phyloP scores from a whole-genome alignment of 768 basidiomycete species.

The Lactifluus piperatus region DNA sequence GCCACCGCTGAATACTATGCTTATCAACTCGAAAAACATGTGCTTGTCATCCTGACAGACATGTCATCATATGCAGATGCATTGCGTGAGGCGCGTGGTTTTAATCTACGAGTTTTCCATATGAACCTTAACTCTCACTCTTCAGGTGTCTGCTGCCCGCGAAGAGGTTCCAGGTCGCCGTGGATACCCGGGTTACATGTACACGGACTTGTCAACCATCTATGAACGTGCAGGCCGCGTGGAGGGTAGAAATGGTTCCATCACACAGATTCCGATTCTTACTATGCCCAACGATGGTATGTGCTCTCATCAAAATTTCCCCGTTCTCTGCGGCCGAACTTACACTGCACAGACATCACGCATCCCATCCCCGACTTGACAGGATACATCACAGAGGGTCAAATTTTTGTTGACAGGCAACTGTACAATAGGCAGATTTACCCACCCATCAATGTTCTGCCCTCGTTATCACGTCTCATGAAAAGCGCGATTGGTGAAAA shows the following conservation, averaged over 20 bases:
- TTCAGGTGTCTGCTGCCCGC: conserved; percentile 90
- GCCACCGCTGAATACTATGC: conserved; percentile 99
- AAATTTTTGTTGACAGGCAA: conserved; percentile 97
- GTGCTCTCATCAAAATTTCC: conserved; percentile 17
- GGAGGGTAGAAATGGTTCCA: conserved; percentile 94
- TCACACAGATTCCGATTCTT: conserved; percentile 98
- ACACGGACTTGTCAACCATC: conserved; percentile 98
- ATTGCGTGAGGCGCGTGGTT: conserved; percentile 69
- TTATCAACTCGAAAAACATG: conserved; percentile 99
- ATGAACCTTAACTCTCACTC: conserved; percentile 11
- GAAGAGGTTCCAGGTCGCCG: conserved; percentile 99
- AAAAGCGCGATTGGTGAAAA: conserved; percentile 99
- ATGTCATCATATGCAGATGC: conserved; percentile 99
- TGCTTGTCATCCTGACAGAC: conserved; percentile 96
- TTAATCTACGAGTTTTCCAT: conserved; percentile 16
- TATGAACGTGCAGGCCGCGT: conserved; percentile 99
- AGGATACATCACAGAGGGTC: conserved; percentile 98
- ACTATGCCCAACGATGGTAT: conserved; percentile 99
- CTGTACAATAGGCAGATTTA: conserved; percentile 96
- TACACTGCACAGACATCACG: conserved; percentile 74
- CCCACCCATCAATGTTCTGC: conserved; percentile 98
- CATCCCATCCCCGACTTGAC: conserved; percentile 99
- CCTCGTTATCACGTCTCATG: conserved; percentile 98
- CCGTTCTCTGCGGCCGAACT: conserved; percentile 9
- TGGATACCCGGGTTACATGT: conserved; percentile 98